These are phyloP conservation scores for Cladophialophora psammophila DNA, from an alignment of 2,329 filamentous ascomycete genomes.

Conservation along the genomic window DNA sequence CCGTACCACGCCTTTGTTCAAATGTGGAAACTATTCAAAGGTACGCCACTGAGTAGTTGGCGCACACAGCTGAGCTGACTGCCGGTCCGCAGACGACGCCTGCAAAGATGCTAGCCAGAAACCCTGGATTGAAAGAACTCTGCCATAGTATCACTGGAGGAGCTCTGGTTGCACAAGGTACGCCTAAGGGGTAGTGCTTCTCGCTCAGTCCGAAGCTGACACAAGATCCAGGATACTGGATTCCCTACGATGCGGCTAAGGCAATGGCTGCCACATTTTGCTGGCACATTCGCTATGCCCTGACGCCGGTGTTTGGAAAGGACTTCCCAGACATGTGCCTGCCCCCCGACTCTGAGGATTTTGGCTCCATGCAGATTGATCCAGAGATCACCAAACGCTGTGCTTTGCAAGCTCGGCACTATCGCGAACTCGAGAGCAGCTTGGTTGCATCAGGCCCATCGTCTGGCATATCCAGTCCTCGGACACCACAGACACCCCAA, in stretches of 20 bases:
- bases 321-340: conserved; percentile 78
- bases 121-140: conserved; percentile 84
- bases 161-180: conserved; percentile 87
- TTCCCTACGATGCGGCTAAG: conserved; percentile 85
- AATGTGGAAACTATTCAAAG: conserved; percentile 86
- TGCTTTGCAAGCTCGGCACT: conserved; percentile 48
- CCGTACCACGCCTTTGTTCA: conserved; percentile 93
- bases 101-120: conserved; percentile 79
- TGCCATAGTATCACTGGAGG: conserved; percentile 95
- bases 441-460: conserved; percentile 13
- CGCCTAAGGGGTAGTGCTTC: conserved; percentile 31
- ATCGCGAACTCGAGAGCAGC: conserved; percentile 44
- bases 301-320: conserved; percentile 89
- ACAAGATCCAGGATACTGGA: conserved; percentile 80
- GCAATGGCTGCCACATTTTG: conserved; percentile 92
- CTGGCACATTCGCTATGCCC: conserved; percentile 78
- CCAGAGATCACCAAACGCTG: conserved; percentile 62
- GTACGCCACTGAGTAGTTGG: conserved; percentile 55
- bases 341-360: conserved; percentile 67
- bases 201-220: conserved; percentile 28
- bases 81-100: conserved; percentile 74
- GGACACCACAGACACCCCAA: conserved; percentile 28
- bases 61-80: conserved; percentile 8
- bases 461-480: conserved; percentile 20
- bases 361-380: conserved; percentile 72